Evolutionary conservation across 257 asterid species (phyloP).

Genomic region (Gentiana straminea): DNA sequence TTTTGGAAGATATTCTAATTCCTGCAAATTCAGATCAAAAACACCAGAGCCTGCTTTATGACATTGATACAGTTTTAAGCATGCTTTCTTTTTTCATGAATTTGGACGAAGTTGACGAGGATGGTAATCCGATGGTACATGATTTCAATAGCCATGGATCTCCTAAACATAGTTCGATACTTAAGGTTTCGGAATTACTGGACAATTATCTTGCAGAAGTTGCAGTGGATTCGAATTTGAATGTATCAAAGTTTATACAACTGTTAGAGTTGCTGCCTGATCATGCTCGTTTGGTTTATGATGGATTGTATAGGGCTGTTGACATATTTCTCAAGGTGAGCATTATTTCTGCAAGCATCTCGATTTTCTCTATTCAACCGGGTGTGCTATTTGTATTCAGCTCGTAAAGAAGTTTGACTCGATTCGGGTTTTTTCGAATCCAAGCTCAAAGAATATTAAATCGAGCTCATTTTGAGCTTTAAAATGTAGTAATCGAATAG

Average conservation of each 20-base stretch:
- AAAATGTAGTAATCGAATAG: not conserved
- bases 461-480: no score
- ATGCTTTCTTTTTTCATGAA: constrained; percentile 82
- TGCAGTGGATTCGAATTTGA: constrained; percentile 63
- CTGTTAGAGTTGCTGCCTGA: constrained; percentile 79
- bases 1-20: constrained; percentile 78
- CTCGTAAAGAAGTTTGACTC: not conserved
- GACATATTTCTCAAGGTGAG: constrained; percentile 92
- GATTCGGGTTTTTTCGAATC: no score
- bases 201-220: constrained; percentile 82
- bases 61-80: constrained; percentile 57
- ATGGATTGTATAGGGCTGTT: constrained; percentile 77
- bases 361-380: not conserved
- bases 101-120: constrained; percentile 75
- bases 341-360: constrained; percentile 1
- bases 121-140: constrained; percentile 43
- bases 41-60: constrained; percentile 53
- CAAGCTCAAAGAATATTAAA: no score
- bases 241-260: constrained; percentile 55
- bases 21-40: constrained; percentile 48
- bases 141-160: constrained; percentile 85
- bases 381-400: not conserved
- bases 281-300: constrained; percentile 71
- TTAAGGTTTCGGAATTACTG: constrained; percentile 71
- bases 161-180: constrained; percentile 81